A percentile compares a stretch with the other conserved stretches of the same genome.
phyloP scores from a whole-genome alignment of 257 asterid genomes.

The Capsicum baccatum region DNA sequence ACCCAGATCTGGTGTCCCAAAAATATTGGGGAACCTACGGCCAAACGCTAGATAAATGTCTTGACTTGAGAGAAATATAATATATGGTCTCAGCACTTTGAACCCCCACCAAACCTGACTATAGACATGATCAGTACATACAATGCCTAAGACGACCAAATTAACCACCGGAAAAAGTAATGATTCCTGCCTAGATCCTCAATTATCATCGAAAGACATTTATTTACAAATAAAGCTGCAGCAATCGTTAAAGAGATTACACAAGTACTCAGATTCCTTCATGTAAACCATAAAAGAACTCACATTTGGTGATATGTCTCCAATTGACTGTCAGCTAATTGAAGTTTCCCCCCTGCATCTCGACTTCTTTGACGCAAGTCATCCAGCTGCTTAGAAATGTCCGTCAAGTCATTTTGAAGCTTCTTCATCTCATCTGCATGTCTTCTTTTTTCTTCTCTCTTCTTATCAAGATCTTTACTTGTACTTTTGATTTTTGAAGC shows the following conservation, averaged over 20 bases:
- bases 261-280: constrained; percentile 31
- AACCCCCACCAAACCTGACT: constrained; percentile 5
- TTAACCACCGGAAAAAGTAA: background rate
- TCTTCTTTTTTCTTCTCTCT: constrained; percentile 72
- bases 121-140: background rate
- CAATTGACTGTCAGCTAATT: constrained; percentile 93
- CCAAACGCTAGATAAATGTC: too few species aligned
- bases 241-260: background rate
- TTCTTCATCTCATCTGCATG: constrained; percentile 73
- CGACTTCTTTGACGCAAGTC: constrained; percentile 76
- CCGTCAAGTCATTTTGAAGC: constrained; percentile 81
- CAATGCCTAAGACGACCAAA: background rate
- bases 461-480: constrained; percentile 74
- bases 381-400: constrained; percentile 79
- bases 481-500: constrained; percentile 76
- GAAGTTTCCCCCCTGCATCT: constrained; percentile 88
- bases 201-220: background rate
- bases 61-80: background rate
- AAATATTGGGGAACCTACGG: too few species aligned
- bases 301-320: constrained; percentile 93
- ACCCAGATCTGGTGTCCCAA: too few species aligned
- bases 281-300: constrained; percentile 41
- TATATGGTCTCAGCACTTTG: background rate
- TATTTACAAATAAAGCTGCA: constrained; percentile 16
- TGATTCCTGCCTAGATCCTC: background rate